These are phyloP conservation scores for Phialophora macrospora DNA, from an alignment of 2,329 filamentous ascomycete species.

Conservation along the genomic window DNA sequence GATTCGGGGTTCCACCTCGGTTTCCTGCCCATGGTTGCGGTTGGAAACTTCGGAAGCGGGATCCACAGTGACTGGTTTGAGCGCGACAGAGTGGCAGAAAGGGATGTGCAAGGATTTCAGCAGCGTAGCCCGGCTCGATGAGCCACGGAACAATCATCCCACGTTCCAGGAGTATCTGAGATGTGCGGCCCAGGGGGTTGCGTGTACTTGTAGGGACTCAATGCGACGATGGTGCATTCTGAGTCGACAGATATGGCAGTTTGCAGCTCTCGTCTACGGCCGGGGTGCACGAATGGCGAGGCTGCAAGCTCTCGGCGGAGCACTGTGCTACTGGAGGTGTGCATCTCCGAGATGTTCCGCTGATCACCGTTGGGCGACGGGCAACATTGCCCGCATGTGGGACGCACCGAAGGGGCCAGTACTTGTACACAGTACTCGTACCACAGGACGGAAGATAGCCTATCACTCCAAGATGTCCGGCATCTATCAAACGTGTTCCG, in stretches of 20 bases:
- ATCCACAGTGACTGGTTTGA: not conserved
- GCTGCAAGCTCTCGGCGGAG: slow-evolving; percentile 4
- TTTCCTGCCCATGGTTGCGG: not conserved
- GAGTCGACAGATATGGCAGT: not conserved
- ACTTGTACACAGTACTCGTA: not conserved
- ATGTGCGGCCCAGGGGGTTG: not conserved
- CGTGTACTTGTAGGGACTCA: not conserved
- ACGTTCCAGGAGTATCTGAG: not conserved
- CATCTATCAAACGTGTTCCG: not conserved
- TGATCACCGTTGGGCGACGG: not conserved
- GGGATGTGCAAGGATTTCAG: not conserved
- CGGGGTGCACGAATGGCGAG: slow-evolving; percentile 13
- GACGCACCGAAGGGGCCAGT: not conserved
- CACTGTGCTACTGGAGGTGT: not conserved
- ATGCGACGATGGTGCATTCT: not conserved
- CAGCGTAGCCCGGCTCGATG: not conserved
- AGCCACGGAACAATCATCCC: not conserved
- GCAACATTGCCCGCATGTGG: slow-evolving; percentile 2
- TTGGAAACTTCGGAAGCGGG: not conserved
- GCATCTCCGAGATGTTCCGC: slow-evolving; percentile 4
- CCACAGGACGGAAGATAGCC: not conserved
- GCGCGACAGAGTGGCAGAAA: not conserved
- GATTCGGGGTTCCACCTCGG: not conserved
- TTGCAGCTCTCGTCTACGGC: slow-evolving; percentile 8
- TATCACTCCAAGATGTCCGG: not conserved